Percentiles rank a stretch among this genome's conserved stretches.
Conservation (phyloP, 345 rosid species). For the Salix arbutifolia region DNA sequence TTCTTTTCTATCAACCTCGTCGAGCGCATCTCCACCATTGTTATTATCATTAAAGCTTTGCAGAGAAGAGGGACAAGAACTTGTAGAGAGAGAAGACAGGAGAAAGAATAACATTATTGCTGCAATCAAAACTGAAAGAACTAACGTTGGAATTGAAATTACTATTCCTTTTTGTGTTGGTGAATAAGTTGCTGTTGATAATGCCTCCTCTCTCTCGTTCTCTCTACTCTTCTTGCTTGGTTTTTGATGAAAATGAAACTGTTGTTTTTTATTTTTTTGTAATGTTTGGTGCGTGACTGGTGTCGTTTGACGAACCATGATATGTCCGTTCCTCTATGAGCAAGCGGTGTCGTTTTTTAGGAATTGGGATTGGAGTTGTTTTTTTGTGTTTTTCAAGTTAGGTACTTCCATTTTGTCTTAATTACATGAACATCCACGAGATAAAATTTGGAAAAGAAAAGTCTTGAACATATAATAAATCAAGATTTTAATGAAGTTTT, state of each 20-base stretch:
- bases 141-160: slow-evolving; percentile 60
- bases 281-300: neutral
- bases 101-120: slow-evolving; percentile 69
- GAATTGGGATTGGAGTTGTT: neutral
- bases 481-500: no score
- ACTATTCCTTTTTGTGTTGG: slow-evolving; percentile 56
- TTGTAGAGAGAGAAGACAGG: slow-evolving; percentile 64
- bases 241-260: neutral
- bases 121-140: slow-evolving; percentile 56
- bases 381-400: neutral
- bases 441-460: no score
- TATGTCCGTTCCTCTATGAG: neutral
- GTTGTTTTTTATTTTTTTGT: accelerated
- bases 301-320: neutral
- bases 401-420: neutral
- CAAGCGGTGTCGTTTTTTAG: neutral
- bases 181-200: neutral
- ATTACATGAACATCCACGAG: neutral
- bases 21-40: neutral
- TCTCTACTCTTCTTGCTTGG: neutral
- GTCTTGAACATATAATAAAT: no score
- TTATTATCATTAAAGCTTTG: neutral
- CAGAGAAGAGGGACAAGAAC: slow-evolving; percentile 47
- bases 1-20: slow-evolving; percentile 14
- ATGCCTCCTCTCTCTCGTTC: neutral